Conservation (phyloP, 129 eudicot species). For the Flaveria robusta region DNA sequence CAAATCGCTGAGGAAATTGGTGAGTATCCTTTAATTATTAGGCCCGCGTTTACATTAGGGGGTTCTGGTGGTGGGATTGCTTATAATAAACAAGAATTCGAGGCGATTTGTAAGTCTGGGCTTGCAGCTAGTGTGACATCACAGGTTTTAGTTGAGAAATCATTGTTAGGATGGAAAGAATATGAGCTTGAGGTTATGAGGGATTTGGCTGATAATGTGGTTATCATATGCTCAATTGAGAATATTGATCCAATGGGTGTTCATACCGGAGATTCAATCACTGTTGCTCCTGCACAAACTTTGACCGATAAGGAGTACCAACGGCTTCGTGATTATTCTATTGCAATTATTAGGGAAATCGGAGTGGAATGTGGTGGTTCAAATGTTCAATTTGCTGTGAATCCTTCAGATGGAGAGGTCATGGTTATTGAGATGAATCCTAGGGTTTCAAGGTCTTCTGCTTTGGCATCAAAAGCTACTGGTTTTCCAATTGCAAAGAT, state of each 20-base stretch:
- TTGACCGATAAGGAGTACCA: slow-evolving; percentile 89
- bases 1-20: slow-evolving; percentile 74
- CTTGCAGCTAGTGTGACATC: slow-evolving; percentile 85
- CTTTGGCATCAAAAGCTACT: slow-evolving; percentile 94
- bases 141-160: slow-evolving; percentile 93
- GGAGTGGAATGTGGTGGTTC: slow-evolving; percentile 99
- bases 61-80: slow-evolving; percentile 98
- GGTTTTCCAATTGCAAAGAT: slow-evolving; percentile 97
- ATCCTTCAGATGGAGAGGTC: slow-evolving; percentile 89
- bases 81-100: slow-evolving; percentile 74
- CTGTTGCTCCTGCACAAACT: slow-evolving; percentile 95
- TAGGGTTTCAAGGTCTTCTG: slow-evolving; percentile 91
- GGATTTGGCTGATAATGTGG: slow-evolving; percentile 94
- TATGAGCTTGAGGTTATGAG: slow-evolving; percentile 89
- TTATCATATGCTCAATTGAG: slow-evolving; percentile 84
- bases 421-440: slow-evolving; percentile 99
- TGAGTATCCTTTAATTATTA: slow-evolving; percentile 83
- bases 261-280: slow-evolving; percentile 89
- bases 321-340: slow-evolving; percentile 84
- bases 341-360: slow-evolving; percentile 93
- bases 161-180: slow-evolving; percentile 93
- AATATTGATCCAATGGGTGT: slow-evolving; percentile 92
- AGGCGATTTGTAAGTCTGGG: slow-evolving; percentile 91
- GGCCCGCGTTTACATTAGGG: slow-evolving; percentile 94
- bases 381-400: slow-evolving; percentile 92